Evolutionary conservation across 176 grass and related monocot species (phyloP).

Genomic region (Carex parvula): DNA sequence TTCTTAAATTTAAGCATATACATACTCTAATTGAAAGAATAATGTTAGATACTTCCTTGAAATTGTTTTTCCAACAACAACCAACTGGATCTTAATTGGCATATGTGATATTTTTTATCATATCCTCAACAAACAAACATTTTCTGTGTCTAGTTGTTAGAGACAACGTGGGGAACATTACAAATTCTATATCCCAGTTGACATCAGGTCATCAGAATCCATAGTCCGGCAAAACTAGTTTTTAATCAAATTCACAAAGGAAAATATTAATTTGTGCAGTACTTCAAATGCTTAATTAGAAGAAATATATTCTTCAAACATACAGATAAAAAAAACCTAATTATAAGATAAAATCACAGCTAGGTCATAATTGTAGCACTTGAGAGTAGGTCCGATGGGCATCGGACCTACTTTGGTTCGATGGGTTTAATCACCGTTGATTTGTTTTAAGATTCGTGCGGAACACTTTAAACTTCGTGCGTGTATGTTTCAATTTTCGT

Average conservation of each 20-base stretch:
- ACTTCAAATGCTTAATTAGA: background rate
- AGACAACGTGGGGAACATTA: conserved; percentile 7
- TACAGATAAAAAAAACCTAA: background rate
- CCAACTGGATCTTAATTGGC: background rate
- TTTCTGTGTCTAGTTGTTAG: conserved; percentile 7
- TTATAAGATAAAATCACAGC: background rate
- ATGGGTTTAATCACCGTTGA: too few species aligned
- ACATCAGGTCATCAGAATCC: background rate
- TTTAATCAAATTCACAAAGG: background rate
- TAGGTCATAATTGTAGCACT: too few species aligned
- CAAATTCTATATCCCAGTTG: conserved; percentile 3
- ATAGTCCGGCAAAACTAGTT: background rate
- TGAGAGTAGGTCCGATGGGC: too few species aligned
- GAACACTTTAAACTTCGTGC: too few species aligned
- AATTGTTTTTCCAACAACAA: background rate
- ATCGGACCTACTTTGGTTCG: too few species aligned
- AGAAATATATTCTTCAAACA: background rate
- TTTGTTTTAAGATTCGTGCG: too few species aligned
- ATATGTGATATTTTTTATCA: background rate
- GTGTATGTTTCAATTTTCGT: too few species aligned
- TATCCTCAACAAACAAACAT: background rate
- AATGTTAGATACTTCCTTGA: too few species aligned
- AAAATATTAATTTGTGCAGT: background rate
- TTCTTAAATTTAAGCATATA: too few species aligned
- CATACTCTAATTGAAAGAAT: too few species aligned